phyloP scores from a whole-genome alignment of 192 early-diverging fungal species.

The Gaertneriomyces semiglobifer region DNA sequence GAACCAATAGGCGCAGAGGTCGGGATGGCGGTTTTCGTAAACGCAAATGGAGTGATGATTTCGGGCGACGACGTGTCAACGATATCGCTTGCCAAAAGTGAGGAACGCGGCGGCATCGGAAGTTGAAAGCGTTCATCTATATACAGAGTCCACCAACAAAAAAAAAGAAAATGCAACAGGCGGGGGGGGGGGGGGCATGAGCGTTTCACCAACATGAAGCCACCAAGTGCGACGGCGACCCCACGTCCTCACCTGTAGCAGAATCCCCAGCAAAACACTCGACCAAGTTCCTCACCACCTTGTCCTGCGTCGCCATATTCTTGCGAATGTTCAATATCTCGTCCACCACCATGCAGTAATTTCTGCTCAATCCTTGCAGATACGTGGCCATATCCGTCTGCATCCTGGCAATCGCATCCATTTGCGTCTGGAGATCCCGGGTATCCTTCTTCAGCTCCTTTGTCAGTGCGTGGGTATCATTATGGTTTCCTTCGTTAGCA shows the following conservation, averaged over 20 bases:
- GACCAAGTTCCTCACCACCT: slow-evolving; percentile 30
- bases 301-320: slow-evolving; percentile 27
- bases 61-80: too few relatives aligned
- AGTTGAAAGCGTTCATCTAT: too few relatives aligned
- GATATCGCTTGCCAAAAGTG: too few relatives aligned
- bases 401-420: slow-evolving; percentile 23
- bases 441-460: slow-evolving; percentile 21
- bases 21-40: slow-evolving; percentile 36
- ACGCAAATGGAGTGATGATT: slow-evolving; percentile 26
- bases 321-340: slow-evolving; percentile 30
- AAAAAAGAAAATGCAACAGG: too few relatives aligned
- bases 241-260: slow-evolving; percentile 11
- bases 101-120: too few relatives aligned
- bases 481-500: background rate
- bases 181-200: too few relatives aligned
- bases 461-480: slow-evolving; percentile 5
- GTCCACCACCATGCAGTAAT: slow-evolving; percentile 31
- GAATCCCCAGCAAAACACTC: slow-evolving; percentile 36
- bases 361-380: slow-evolving; percentile 23
- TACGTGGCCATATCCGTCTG: slow-evolving; percentile 32
- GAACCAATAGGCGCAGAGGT: background rate
- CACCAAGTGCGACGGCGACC: too few relatives aligned
- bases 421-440: slow-evolving; percentile 29
- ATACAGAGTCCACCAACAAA: too few relatives aligned
- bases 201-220: too few relatives aligned